Base-by-base conservation (phyloP, 148 eudicot species). In the Talinum fruticosum region DNA sequence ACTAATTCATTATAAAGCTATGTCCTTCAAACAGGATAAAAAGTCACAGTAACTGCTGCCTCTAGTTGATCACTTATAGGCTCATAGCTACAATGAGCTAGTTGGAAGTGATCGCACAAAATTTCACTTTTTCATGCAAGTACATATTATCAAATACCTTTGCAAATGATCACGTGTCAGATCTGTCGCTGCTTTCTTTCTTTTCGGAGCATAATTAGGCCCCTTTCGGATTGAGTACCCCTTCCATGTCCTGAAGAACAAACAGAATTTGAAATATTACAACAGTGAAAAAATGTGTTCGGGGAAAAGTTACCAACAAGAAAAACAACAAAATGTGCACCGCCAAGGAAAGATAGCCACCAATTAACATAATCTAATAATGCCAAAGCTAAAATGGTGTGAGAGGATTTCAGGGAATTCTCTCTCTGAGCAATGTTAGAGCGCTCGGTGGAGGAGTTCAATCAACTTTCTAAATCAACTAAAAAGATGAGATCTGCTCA, bases 161-260 rank as follows among this genome's bases (percentile, higher is more conserved):
- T 85, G 96, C 83, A 96, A 81, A 81, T 91, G 83, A 53, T 96
- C 99, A 71, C 97, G 90, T 66, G 90, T 91, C 80, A 96, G 86
- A 86, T 96, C 99, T 37, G 99, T 96, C 30, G 94, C 97, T 61
- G 82, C 87, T 80, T 89, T 91, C 84, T 82, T 90, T 79, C 99
- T 90, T 84, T 86, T 87, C 1, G 96, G 96, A 71, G 97, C 93
- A 89, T 96, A 96, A 8, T 93, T 90, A 69, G 94, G 90, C 82
- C 97, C 97, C 83, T 90, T 93, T 69, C 32, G 84, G 7, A 96
- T 85, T 8, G 92, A 87, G 80, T 91, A 91, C 57, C 97, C 97
- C 86, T 87, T 96, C 99, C 97, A 96, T 51, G 83, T 90, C 87
- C 99, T 96, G 75, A 8, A 70, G 75, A 72, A 62, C 41, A 79